Conservation (phyloP, 139 green algal species). For the Chlamydomonas sp. region DNA sequence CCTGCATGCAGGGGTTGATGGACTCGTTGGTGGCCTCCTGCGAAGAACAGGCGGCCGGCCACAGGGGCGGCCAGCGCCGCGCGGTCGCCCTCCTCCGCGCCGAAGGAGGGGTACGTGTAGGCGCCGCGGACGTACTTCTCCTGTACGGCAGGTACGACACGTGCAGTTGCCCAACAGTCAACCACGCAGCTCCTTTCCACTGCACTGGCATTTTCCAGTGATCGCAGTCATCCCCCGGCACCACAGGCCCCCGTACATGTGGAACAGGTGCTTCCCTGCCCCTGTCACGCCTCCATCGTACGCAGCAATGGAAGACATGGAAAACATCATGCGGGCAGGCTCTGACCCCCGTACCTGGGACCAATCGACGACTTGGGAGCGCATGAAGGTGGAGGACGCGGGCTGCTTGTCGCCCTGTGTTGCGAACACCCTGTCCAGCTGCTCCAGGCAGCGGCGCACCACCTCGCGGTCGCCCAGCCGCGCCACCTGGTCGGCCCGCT, state of each 20-base stretch:
- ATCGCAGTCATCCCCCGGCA: no score
- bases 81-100: slow-evolving; percentile 65
- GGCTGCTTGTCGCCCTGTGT: slow-evolving; percentile 41
- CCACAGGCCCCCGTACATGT: no score
- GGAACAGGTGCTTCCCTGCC: background rate
- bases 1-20: slow-evolving; percentile 82
- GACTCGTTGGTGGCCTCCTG: slow-evolving; percentile 80
- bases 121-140: slow-evolving; percentile 72
- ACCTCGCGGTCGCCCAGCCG: slow-evolving; percentile 40
- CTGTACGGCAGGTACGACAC: background rate
- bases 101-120: slow-evolving; percentile 80
- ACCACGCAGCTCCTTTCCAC: no score
- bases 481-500: slow-evolving; percentile 57
- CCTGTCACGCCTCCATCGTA: background rate
- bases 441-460: slow-evolving; percentile 50
- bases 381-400: slow-evolving; percentile 57
- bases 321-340: no score
- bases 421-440: slow-evolving; percentile 85
- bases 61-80: slow-evolving; percentile 69
- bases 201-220: no score
- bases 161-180: no score
- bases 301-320: no score
- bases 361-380: slow-evolving; percentile 77
- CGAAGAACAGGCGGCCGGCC: slow-evolving; percentile 78
- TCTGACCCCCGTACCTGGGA: slow-evolving; percentile 36